Evolutionary conservation across 1,284 basidiomycete species (phyloP), one percentile per base, ranked within the genome.

Genomic region (Ganoderma sinense): DNA sequence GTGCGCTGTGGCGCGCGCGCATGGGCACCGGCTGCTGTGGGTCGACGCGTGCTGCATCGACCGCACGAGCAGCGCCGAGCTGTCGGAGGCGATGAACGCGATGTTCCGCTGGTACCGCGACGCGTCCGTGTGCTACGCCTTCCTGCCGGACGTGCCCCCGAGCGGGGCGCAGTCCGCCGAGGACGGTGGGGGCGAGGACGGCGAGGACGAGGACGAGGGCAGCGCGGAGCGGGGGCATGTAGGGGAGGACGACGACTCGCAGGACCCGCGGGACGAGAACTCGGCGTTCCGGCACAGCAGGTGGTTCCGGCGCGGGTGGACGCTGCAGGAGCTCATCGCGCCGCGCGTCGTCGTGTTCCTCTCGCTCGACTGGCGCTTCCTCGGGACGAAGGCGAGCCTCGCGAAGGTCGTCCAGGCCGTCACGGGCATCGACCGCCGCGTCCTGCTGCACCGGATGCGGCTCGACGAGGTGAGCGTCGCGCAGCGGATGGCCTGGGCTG

Each of bases 311-410:
- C 61, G 69, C 1, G 45, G 51, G 1, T 69, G 68, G 68, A 69
- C 64, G 4, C 61, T 69, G 13, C 68, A 69, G 65, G 68, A 69
- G n/a, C 65, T 69, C 13, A 66, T 69, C n/a, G 65, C 65, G 2
- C 69, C 69, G 7, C 31, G n/a, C 16, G 43, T 40, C 8, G 62
- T 67, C 3, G 56, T 69, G 0, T 67, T 69, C 31, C 62, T 69
- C 18, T 55, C 64, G 7, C 16, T 18, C 5, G 43, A 41, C 23
- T 69, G 69, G 69, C 45, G 31, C 7, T 48, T 43, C 40, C n/a
- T 66, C 1, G 65, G 65, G 1, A 69, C 69, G 16, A 69, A 69
- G 62, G 39, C 56, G 14, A 51, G 45, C n/a, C 62, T 60, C 7
- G 55, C 56, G 5, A 10, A 26, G 16, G 26, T 58, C 29, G 31